These are phyloP conservation scores for Scedosporium minutisporum DNA, from an alignment of 2,329 filamentous ascomycete genomes.

Conservation along the genomic window DNA sequence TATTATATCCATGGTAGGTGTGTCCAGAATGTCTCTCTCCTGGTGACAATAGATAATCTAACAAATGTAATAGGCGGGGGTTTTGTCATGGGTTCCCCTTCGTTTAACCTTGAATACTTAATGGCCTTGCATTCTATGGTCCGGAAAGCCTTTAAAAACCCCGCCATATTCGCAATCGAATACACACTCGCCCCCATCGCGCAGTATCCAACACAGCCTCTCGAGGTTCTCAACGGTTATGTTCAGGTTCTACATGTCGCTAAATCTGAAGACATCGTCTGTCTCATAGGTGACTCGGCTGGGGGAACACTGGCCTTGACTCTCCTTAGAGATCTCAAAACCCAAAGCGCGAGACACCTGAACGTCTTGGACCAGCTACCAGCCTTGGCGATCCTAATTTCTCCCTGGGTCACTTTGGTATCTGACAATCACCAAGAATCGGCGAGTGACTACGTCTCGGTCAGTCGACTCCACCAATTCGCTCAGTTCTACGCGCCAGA, in stretches of 20 bases:
- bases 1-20: conserved; percentile 68
- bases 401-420: conserved; percentile 69
- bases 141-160: conserved; percentile 58
- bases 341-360: not conserved
- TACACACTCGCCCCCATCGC: conserved; percentile 65
- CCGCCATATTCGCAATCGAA: conserved; percentile 69
- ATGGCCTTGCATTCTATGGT: conserved; percentile 60
- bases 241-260: conserved; percentile 54
- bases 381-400: conserved; percentile 60
- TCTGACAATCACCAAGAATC: conserved; percentile 60
- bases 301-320: conserved; percentile 66
- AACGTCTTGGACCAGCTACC: conserved; percentile 14
- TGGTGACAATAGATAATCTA: not conserved
- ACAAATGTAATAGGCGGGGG: conserved; percentile 50
- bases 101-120: conserved; percentile 80
- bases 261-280: conserved; percentile 50
- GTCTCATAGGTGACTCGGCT: conserved; percentile 70
- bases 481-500: conserved; percentile 50
- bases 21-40: not conserved
- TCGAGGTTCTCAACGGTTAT: conserved; percentile 62
- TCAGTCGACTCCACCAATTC: conserved; percentile 56
- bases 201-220: conserved; percentile 62
- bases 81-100: conserved; percentile 71
- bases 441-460: conserved; percentile 64
- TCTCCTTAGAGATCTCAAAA: conserved; percentile 36